Evolutionary conservation across 139 green algal genomes (phyloP).

Genomic region (Helicosporidium sp.): DNA sequence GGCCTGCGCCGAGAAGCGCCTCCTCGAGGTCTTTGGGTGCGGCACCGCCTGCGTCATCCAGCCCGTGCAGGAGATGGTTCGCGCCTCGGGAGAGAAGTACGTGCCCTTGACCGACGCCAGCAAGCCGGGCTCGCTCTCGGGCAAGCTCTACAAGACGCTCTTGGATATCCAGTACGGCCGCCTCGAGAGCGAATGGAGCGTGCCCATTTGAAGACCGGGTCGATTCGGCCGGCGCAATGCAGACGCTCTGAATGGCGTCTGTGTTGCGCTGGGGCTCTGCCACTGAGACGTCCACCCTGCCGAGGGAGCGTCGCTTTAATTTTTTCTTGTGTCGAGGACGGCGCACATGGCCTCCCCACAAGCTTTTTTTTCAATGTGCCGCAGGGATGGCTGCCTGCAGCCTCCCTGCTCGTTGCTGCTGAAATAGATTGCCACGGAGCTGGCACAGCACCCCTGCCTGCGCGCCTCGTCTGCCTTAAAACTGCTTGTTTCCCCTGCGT

Average conservation of each 20-base stretch:
- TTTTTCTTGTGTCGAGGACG: too few species aligned
- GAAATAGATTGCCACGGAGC: too few species aligned
- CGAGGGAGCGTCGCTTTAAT: too few species aligned
- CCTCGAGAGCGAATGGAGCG: slow-evolving; percentile 22
- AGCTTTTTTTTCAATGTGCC: neutral
- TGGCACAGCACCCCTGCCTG: too few species aligned
- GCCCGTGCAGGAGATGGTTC: slow-evolving; percentile 29
- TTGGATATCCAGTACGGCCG: slow-evolving; percentile 45
- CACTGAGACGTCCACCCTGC: too few species aligned
- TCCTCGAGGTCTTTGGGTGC: slow-evolving; percentile 58
- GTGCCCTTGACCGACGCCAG: neutral
- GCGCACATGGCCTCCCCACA: neutral
- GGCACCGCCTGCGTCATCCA: slow-evolving; percentile 63
- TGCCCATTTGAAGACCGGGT: slow-evolving; percentile 3
- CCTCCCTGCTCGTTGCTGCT: too few species aligned
- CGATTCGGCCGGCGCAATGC: too few species aligned
- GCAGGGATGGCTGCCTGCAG: neutral
- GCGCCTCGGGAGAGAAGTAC: neutral
- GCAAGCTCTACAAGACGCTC: slow-evolving; percentile 19
- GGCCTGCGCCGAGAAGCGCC: slow-evolving; percentile 14
- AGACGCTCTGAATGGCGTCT: too few species aligned
- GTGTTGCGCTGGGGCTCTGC: too few species aligned
- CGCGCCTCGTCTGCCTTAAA: too few species aligned
- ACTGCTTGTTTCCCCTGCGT: too few species aligned
- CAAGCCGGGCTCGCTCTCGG: slow-evolving; percentile 1